These are phyloP conservation scores for Lachnellula occidentalis DNA, from an alignment of 2,329 filamentous ascomycete species.

Conservation along the genomic window DNA sequence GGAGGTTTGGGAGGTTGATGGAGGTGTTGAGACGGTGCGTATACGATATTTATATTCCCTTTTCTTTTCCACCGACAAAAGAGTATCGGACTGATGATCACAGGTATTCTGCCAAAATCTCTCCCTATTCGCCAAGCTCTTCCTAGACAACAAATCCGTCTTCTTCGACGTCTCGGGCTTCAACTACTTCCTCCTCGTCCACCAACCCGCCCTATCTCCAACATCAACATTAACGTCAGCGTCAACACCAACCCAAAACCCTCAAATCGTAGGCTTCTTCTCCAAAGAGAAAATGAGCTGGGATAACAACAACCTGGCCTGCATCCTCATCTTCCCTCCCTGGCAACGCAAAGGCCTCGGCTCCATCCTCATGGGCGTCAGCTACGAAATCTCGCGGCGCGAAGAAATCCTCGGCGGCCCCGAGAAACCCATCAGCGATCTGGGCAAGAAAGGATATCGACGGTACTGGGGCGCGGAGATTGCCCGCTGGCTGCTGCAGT, in stretches of 20 bases:
- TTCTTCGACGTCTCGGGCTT: constrained; percentile 96
- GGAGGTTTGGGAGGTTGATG: constrained; percentile 89
- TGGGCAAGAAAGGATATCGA: constrained; percentile 76
- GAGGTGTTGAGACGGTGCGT: constrained; percentile 69
- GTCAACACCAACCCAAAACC: constrained; percentile 26
- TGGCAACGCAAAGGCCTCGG: constrained; percentile 91
- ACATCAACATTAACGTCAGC: constrained; percentile 23
- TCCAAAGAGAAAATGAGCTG: constrained; percentile 98
- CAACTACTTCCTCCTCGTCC: constrained; percentile 87
- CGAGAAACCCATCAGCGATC: constrained; percentile 85
- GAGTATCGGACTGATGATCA: neutral
- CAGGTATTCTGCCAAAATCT: constrained; percentile 90
- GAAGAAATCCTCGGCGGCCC: constrained; percentile 85
- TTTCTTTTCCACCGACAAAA: neutral
- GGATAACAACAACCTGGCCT: constrained; percentile 97
- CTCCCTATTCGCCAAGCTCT: constrained; percentile 93
- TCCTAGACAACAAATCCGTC: constrained; percentile 96
- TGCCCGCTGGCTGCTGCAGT: constrained; percentile 56
- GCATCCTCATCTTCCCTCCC: constrained; percentile 91
- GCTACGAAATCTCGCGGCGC: constrained; percentile 82
- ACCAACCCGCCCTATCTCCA: constrained; percentile 47
- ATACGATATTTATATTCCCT: neutral
- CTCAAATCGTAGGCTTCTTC: constrained; percentile 87
- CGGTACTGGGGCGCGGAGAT: constrained; percentile 85
- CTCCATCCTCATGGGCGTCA: constrained; percentile 82